A percentile compares a stretch with the other conserved stretches of the same genome.
Evolutionary conservation across 495 filamentous ascomycete species (phyloP).

Genomic region (Neurospora cerealis): DNA sequence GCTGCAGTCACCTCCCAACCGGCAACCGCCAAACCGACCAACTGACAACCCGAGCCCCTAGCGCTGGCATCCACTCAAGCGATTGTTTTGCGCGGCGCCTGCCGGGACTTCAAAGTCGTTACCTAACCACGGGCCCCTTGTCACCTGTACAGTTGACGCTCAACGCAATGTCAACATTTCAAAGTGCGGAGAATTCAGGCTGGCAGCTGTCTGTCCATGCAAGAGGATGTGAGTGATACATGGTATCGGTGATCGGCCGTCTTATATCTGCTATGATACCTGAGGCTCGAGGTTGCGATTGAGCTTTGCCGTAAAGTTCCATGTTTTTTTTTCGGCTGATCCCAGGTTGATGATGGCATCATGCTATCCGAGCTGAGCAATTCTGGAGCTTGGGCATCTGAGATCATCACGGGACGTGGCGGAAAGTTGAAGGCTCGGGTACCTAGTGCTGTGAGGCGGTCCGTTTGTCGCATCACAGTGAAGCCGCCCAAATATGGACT

Average conservation of each 20-base stretch:
- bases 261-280: neutral
- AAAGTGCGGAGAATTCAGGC: neutral
- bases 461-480: neutral
- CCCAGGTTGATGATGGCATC: neutral
- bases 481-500: neutral
- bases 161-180: neutral
- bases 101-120: neutral
- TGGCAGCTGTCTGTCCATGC: neutral
- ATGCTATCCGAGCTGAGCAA: neutral
- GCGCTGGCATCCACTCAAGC: neutral
- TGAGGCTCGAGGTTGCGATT: neutral
- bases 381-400: neutral
- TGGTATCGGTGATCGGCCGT: neutral
- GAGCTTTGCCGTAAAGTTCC: neutral
- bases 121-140: neutral
- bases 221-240: neutral
- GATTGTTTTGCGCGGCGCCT: neutral
- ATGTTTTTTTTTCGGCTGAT: neutral
- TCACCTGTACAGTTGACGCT: neutral
- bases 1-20: neutral
- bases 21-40: neutral
- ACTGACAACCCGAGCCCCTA: neutral
- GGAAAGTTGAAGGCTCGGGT: neutral
- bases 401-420: neutral
- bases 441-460: neutral